Evolutionary conservation across 192 early-diverging fungal genomes (phyloP).

Genomic region (Coemansia furcata): DNA sequence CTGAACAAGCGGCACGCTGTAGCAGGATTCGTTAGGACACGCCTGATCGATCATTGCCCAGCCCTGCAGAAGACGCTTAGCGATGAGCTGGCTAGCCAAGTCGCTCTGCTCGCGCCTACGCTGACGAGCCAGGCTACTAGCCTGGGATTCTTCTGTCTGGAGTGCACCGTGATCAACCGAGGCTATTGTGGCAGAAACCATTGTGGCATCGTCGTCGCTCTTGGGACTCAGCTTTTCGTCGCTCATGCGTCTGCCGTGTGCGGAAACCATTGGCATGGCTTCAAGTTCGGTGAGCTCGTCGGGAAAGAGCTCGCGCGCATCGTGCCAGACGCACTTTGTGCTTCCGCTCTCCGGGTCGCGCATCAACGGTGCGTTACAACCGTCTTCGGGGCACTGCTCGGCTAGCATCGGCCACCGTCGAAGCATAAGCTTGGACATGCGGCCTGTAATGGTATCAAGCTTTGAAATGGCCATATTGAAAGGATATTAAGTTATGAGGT

Average conservation of each 20-base stretch:
- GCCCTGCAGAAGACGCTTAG: conserved; percentile 40
- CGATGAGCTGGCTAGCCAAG: conserved; percentile 37
- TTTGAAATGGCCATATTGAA: conserved; percentile 17
- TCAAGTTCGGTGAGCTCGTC: conserved; percentile 22
- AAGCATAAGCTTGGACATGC: conserved; percentile 50
- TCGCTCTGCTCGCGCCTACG: conserved; percentile 34
- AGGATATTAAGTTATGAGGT: neutral
- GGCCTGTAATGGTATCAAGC: conserved; percentile 35
- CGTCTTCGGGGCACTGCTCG: conserved; percentile 24
- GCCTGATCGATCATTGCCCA: conserved; percentile 42
- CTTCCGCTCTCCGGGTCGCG: conserved; percentile 26
- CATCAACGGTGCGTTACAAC: conserved; percentile 44
- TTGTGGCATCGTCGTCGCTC: neutral
- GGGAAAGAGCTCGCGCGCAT: conserved; percentile 36
- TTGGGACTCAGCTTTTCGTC: conserved; percentile 20
- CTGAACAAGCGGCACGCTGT: conserved; percentile 34
- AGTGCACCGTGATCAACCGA: neutral
- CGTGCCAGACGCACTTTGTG: conserved; percentile 47
- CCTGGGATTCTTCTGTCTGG: neutral
- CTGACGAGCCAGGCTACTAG: conserved; percentile 1
- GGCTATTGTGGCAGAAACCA: neutral
- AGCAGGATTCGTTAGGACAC: conserved; percentile 33
- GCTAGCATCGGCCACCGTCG: conserved; percentile 52
- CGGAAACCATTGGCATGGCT: neutral
- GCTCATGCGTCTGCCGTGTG: neutral